A percentile compares a stretch with the other conserved stretches of the same genome.
These are phyloP conservation scores for Crotalaria pallida DNA, from an alignment of 306 rosid species.

Conservation along the genomic window DNA sequence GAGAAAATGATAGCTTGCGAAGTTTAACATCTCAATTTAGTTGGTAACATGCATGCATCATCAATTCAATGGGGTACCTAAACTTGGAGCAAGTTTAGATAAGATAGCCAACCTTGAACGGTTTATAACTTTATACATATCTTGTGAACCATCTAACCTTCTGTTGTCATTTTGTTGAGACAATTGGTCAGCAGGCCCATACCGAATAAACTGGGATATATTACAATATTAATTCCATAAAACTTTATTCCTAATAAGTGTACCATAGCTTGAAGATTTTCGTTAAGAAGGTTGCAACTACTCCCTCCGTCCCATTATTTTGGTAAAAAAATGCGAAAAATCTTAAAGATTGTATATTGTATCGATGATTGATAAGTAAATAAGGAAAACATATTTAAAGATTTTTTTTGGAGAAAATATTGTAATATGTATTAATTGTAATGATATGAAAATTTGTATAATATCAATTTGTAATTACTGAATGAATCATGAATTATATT, in stretches of 20 bases:
- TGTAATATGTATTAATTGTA: too few relatives aligned
- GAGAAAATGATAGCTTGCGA: neutral
- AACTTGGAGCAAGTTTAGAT: constrained; percentile 4
- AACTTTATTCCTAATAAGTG: neutral
- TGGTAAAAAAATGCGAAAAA: too few relatives aligned
- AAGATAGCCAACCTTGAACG: neutral
- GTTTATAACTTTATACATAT: neutral
- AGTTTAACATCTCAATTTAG: too few relatives aligned
- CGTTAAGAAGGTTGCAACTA: neutral
- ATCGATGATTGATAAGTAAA: too few relatives aligned
- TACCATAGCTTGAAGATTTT: neutral
- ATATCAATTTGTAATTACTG: too few relatives aligned
- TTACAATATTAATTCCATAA: neutral
- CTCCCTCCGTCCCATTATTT: too few relatives aligned
- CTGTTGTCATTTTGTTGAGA: constrained; percentile 17
- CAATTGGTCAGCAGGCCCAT: neutral
- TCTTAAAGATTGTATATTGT: too few relatives aligned
- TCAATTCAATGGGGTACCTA: neutral
- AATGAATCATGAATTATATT: too few relatives aligned
- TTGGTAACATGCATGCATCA: neutral
- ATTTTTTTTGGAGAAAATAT: too few relatives aligned
- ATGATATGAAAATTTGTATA: too few relatives aligned
- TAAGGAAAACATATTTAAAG: too few relatives aligned
- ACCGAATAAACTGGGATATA: constrained; percentile 15
- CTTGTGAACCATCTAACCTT: constrained; percentile 22